Percentiles rank a stretch among this genome's conserved stretches.
These are phyloP conservation scores for Neurospora tetrasperma DNA, from an alignment of 495 filamentous ascomycete genomes.

Conservation along the genomic window DNA sequence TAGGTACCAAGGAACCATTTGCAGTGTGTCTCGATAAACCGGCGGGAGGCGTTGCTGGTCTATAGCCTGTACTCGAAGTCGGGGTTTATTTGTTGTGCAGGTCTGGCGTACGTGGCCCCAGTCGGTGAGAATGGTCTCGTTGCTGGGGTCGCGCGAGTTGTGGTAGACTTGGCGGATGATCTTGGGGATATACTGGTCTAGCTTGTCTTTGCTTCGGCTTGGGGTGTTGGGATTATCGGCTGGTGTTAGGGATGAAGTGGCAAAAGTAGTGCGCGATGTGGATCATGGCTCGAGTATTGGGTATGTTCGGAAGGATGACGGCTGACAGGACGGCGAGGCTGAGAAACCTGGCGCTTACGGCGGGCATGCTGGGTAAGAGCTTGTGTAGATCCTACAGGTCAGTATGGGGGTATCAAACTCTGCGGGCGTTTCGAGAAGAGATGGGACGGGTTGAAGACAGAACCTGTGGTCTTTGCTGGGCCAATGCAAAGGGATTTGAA, in stretches of 20 bases:
- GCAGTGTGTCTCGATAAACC: constrained; percentile 67
- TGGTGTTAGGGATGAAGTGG: background rate
- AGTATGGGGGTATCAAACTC: too few species aligned
- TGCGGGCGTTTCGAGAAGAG: background rate
- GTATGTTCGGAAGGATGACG: background rate
- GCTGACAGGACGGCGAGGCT: background rate
- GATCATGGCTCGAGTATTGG: background rate
- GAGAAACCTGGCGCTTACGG: background rate
- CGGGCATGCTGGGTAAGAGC: background rate
- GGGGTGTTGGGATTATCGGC: constrained; percentile 1
- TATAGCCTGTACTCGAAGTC: constrained; percentile 83
- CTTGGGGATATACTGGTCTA: constrained; percentile 55
- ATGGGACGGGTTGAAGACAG: background rate
- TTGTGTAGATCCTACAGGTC: background rate
- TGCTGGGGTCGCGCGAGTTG: constrained; percentile 33
- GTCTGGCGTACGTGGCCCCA: constrained; percentile 66
- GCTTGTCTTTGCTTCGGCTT: background rate
- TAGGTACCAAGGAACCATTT: constrained; percentile 78
- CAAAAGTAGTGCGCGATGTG: constrained; percentile 5
- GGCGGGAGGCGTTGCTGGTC: constrained; percentile 63
- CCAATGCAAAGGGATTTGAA: background rate
- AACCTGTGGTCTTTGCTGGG: background rate
- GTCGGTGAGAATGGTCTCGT: constrained; percentile 55
- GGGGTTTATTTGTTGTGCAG: constrained; percentile 60
- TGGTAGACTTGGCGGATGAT: constrained; percentile 85